Percentiles rank a stretch among this genome's conserved stretches.
These are phyloP conservation scores for Crithidia acanthocephali DNA, from an alignment of 208 protist genomes.

Conservation along the genomic window DNA sequence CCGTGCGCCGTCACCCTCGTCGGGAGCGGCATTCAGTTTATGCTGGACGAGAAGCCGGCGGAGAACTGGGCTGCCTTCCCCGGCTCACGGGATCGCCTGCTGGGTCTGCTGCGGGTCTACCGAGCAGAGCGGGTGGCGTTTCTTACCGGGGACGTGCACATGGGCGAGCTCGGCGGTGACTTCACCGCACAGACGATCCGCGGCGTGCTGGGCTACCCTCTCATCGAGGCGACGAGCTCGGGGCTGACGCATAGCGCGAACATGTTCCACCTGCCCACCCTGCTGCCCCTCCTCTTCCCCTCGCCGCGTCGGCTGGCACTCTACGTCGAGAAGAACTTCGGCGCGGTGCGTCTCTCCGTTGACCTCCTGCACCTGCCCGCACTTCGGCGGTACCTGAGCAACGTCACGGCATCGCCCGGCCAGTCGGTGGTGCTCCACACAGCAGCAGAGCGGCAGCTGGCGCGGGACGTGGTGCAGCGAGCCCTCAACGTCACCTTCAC, in stretches of 20 bases:
- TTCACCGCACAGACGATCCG: slow-evolving; percentile 36
- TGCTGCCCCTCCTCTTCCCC: slow-evolving; percentile 55
- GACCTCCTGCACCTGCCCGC: slow-evolving; percentile 27
- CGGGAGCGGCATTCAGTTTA: slow-evolving; percentile 76
- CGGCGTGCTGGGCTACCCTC: slow-evolving; percentile 58
- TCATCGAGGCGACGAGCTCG: slow-evolving; percentile 84
- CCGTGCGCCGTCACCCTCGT: slow-evolving; percentile 74
- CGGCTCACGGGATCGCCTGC: slow-evolving; percentile 53
- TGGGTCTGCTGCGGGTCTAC: slow-evolving; percentile 50
- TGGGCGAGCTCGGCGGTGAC: slow-evolving; percentile 80
- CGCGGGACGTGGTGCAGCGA: slow-evolving; percentile 36
- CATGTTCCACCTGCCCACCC: slow-evolving; percentile 42
- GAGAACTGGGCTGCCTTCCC: slow-evolving; percentile 85
- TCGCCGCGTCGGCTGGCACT: slow-evolving; percentile 49
- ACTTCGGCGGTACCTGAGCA: slow-evolving; percentile 19
- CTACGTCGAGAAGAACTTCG: slow-evolving; percentile 83
- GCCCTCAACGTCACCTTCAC: slow-evolving; percentile 66
- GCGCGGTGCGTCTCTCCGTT: slow-evolving; percentile 45
- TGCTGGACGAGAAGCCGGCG: slow-evolving; percentile 75
- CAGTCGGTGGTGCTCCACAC: neutral
- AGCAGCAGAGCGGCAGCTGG: slow-evolving; percentile 13
- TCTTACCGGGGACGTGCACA: slow-evolving; percentile 85
- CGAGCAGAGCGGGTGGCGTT: slow-evolving; percentile 69
- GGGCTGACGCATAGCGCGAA: slow-evolving; percentile 82
- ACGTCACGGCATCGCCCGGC: neutral